A percentile compares a stretch with the other conserved stretches of the same genome.
phyloP scores from a whole-genome alignment of 768 basidiomycete species.

The Mycena chlorophos region DNA sequence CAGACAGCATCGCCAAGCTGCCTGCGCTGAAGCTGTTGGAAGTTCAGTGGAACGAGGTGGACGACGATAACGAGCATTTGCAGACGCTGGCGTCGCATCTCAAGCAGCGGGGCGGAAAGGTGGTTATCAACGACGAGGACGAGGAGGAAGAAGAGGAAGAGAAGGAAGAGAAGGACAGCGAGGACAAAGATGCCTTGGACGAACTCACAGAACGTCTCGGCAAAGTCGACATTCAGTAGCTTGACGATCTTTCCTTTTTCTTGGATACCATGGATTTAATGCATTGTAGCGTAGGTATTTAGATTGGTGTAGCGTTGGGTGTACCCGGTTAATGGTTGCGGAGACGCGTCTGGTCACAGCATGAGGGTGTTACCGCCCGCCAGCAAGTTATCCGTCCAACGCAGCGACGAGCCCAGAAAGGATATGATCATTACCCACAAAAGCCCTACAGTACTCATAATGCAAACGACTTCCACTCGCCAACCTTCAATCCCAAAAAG shows the following conservation, averaged over 20 bases:
- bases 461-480: constrained; percentile 14
- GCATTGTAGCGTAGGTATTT: no score
- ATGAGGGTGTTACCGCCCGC: no score
- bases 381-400: no score
- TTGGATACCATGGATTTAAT: no score
- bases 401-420: no score
- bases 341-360: no score
- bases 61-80: constrained; percentile 70
- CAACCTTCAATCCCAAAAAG: constrained; percentile 10
- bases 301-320: no score
- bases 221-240: constrained; percentile 48
- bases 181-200: constrained; percentile 39
- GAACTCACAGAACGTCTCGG: constrained; percentile 65
- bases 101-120: constrained; percentile 65
- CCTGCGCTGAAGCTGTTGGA: constrained; percentile 67
- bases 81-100: constrained; percentile 54
- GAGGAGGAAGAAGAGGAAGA: constrained; percentile 34
- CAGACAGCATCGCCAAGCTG: constrained; percentile 63
- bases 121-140: constrained; percentile 66
- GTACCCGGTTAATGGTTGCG: no score
- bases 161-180: constrained; percentile 28
- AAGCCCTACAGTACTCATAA: no score
- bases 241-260: neutral
- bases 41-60: constrained; percentile 87
- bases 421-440: no score